Evolutionary conservation across 2,329 filamentous ascomycete species (phyloP), one percentile per base, ranked within the genome.

Genomic region (Fusarium mundagurra): DNA sequence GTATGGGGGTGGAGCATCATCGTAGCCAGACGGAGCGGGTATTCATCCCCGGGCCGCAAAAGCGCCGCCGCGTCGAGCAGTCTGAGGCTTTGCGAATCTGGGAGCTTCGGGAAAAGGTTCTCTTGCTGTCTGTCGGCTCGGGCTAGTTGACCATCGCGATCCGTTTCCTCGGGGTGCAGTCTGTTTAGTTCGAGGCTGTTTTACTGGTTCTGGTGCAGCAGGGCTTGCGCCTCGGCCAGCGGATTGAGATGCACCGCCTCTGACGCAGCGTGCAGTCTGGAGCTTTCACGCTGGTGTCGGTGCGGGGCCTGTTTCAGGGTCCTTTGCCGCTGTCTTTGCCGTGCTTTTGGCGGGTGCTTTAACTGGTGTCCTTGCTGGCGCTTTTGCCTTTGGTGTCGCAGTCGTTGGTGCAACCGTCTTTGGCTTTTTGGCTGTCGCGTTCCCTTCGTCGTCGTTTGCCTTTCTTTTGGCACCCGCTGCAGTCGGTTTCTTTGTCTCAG

Each of bases 401-500:
- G 61, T 18, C 18, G 59, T 61, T 9, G 58, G 58, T 3, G 36
- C 31, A n/a, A 57, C 24, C 3, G 55, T 20, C 12, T 51, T 72
- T 3, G 33, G 17, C 27, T 67, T 77, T 61, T 78, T 79, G 2
- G 63, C 27, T 18, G 61, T 27, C 18, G 45, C 13, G 13, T 17
- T 47, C 4, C 47, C 29, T 6, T 50, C 31, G 16, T 63, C 64
- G 22, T 69, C 57, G 33, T 59, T 66, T 45, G 51, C 69, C 55
- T 77, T 81, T 72, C 83, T 78, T 73, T 84, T 85, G 27, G 73
- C 66, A 14, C 75, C 71, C 3, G 62, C 33, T 6, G 34, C 51
- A 22, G 24, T n/a, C 5, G 59, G 39, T 48, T 54, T 54, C 45
- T 60, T 72, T 9, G 45, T 53, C n/a, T 44, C 58, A 14, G 47